Evolutionary conservation across 75 land plant genomes (phyloP).

Genomic region (Cupressus sempervirens): DNA sequence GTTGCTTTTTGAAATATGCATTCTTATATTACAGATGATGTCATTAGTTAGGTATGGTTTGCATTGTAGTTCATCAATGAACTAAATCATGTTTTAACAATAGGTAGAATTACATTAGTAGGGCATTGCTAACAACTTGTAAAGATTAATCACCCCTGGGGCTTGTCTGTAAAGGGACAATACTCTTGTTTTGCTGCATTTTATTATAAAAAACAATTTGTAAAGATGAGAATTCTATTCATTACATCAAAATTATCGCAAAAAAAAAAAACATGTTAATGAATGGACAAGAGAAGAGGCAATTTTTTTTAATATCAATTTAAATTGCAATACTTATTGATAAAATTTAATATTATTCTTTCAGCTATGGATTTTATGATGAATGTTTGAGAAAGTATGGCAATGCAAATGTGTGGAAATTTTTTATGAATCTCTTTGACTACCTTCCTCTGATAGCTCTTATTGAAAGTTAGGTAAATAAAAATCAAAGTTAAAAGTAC

Average conservation of each 20-base stretch:
- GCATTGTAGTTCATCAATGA: not conserved
- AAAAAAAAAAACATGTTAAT: not conserved
- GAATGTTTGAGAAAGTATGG: conserved; percentile 74
- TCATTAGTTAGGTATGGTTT: not conserved
- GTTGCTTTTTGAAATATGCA: not conserved
- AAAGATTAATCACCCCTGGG: too few species aligned
- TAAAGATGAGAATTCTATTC: not conserved
- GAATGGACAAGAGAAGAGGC: not conserved
- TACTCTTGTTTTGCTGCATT: too few species aligned
- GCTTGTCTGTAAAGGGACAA: too few species aligned
- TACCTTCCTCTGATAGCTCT: conserved; percentile 82
- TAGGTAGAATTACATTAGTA: not conserved
- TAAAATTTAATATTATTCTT: not conserved
- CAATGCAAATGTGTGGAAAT: conserved; percentile 92
- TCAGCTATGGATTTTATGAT: conserved; percentile 53
- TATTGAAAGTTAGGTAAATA: conserved; percentile 40
- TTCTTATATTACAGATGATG: not conserved
- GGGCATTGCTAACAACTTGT: not conserved
- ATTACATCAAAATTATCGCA: not conserved
- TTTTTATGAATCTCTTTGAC: conserved; percentile 86
- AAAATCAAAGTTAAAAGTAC: not conserved
- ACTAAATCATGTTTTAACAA: not conserved
- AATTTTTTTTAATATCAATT: not conserved
- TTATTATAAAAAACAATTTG: too few species aligned
- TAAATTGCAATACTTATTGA: not conserved